Evolutionary conservation across 768 basidiomycete species (phyloP).

Genomic region (Suillus alpinus): DNA sequence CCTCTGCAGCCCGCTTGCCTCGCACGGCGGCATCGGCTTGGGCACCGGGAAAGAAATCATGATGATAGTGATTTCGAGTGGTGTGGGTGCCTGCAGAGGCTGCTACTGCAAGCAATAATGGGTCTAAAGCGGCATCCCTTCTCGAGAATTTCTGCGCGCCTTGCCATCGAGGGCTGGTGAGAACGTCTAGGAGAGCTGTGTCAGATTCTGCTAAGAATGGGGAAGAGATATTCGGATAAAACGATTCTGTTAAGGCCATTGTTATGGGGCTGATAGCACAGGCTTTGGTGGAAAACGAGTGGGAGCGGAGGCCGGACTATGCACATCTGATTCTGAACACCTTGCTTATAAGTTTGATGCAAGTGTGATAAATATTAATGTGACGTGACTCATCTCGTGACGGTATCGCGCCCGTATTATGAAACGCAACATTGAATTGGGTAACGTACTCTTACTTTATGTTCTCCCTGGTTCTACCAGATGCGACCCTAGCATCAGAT

Average conservation of each 20-base stretch:
- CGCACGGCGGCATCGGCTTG: constrained; percentile 42
- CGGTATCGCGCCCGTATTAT: too few relatives aligned
- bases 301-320: not conserved
- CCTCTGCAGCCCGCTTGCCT: constrained; percentile 48
- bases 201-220: constrained; percentile 41
- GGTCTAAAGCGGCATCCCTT: constrained; percentile 74
- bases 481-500: not conserved
- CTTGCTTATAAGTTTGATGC: constrained; percentile 8
- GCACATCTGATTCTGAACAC: not conserved
- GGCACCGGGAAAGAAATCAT: constrained; percentile 62
- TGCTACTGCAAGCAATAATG: constrained; percentile 75
- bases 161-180: constrained; percentile 54
- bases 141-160: constrained; percentile 41
- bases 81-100: constrained; percentile 72
- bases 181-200: constrained; percentile 60
- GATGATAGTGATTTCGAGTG: constrained; percentile 84
- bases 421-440: too few relatives aligned
- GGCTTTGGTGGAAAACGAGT: not conserved
- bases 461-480: not conserved
- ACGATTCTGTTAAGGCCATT: constrained; percentile 30
- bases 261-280: not conserved
- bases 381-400: not conserved
- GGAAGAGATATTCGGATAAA: constrained; percentile 21
- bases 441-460: not conserved
- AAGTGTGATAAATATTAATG: not conserved